phyloP scores from a whole-genome alignment of 345 rosid species.

The Eucalyptus shirleyi region DNA sequence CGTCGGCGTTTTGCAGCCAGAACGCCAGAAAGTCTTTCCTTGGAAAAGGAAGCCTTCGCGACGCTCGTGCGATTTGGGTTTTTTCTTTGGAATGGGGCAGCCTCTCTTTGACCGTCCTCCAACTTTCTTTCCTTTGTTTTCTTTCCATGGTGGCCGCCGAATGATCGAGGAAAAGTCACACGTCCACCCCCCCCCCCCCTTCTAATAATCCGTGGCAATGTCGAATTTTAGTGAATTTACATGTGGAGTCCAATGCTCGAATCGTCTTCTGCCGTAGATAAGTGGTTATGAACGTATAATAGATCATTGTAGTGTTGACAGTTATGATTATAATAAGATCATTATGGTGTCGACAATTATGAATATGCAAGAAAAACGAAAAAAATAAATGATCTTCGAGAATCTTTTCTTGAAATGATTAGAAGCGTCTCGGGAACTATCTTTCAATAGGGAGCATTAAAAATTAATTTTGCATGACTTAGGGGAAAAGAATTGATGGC shows the following conservation, averaged over 20 bases:
- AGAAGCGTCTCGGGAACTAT: no score
- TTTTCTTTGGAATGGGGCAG: not conserved
- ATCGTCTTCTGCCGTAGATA: not conserved
- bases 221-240: not conserved
- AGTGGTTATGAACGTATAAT: not conserved
- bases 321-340: no score
- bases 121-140: not conserved
- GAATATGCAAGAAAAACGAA: not conserved
- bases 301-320: no score
- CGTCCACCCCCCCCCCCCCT: not conserved
- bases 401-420: no score
- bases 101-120: not conserved
- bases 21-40: not conserved
- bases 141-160: not conserved
- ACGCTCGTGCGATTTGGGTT: not conserved
- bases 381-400: not conserved
- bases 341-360: rapidly evolving
- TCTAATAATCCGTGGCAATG: not conserved
- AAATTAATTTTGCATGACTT: no score
- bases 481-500: no score
- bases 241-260: not conserved
- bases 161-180: not conserved
- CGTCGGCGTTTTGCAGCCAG: not conserved
- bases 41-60: not conserved
- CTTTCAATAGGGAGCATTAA: not conserved